A percentile compares a stretch with the other conserved stretches of the same genome.
phyloP scores from a whole-genome alignment of 2,329 filamentous ascomycete genomes.

The Clonostachys rosea region DNA sequence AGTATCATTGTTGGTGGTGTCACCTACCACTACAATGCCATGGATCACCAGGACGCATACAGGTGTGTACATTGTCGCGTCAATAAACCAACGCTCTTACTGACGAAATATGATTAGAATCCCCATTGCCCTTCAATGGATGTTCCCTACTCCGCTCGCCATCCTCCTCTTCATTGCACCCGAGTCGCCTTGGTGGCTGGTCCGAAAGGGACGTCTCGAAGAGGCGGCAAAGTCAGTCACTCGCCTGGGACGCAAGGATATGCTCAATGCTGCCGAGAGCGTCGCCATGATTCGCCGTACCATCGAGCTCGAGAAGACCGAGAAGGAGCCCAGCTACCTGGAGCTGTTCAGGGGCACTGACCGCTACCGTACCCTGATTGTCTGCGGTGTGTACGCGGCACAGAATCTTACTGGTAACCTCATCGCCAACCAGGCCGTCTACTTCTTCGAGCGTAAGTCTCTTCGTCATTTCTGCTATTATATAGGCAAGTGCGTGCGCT shows the following conservation, averaged over 20 bases:
- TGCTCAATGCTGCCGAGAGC: constrained; percentile 20
- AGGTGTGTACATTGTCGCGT: neutral
- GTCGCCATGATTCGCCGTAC: constrained; percentile 54
- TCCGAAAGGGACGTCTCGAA: constrained; percentile 37
- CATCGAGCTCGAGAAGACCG: constrained; percentile 43
- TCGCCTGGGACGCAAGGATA: constrained; percentile 33
- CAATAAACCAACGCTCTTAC: constrained; percentile 12
- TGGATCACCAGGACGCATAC: neutral
- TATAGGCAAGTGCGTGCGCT: constrained; percentile 1
- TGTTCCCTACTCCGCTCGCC: constrained; percentile 40
- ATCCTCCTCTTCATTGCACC: constrained; percentile 35
- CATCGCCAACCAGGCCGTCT: constrained; percentile 58
- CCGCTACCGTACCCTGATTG: constrained; percentile 47
- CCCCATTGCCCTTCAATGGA: constrained; percentile 53
- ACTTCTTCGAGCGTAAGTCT: constrained; percentile 43
- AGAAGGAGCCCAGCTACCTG: constrained; percentile 35
- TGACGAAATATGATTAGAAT: constrained; percentile 26
- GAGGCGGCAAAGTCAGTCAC: constrained; percentile 36
- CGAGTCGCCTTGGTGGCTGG: constrained; percentile 50
- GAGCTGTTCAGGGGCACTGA: constrained; percentile 52
- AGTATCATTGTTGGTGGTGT: constrained; percentile 52
- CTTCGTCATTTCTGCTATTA: neutral
- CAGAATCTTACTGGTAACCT: constrained; percentile 58
- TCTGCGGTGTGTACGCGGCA: constrained; percentile 51
- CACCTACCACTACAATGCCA: constrained; percentile 38